Evolutionary conservation across 2,329 filamentous ascomycete genomes (phyloP), one percentile per base, ranked within the genome.

Genomic region (Trichoderma afroharzianum): DNA sequence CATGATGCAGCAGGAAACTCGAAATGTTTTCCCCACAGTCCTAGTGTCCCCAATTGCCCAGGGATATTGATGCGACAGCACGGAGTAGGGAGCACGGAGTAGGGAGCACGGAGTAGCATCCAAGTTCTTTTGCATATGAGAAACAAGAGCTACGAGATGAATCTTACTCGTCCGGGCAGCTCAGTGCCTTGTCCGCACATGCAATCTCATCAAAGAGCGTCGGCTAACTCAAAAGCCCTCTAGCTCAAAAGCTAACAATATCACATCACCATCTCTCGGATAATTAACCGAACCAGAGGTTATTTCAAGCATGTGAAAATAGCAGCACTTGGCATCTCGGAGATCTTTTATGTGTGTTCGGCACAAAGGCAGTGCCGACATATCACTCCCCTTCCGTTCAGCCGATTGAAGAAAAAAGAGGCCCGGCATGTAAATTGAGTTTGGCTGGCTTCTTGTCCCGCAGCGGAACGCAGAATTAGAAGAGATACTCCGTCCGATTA

Each of bases 181-280:
- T 53, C 47, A 53, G 67, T 33, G 15, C 67, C 26, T 21, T 33
- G 57, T 32, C 15, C 18, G 24, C 5, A 36, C 26, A 28, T 53
- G 21, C 57, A n/a, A 50, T 14, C 24, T 7, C 26, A 36, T 69
- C 50, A 21, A 55, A 39, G 39, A 36, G 39, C 43, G 14, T 63
- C 30, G 33, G 30, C 68, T 63, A 63, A 50, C 68, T 63, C 68
- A 36, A 63, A 70, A 63, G 21, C 7, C 39, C 43, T 55, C 59
- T 70, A 70, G 68, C 68, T 63, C 43, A 30, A 39, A 61, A 61
- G 30, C 55, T 58, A 59, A 6, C 33, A 43, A 26, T 47, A 68
- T 50, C 30, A 63, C 43, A 36, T 69, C 67, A 63, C 36, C 55
- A 67, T n/a, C 58, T 70, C 50, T 70, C 68, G 68, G 68, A 63